Evolutionary conservation across 805 yeast species (phyloP).

Genomic region (Candida nitratophila): DNA sequence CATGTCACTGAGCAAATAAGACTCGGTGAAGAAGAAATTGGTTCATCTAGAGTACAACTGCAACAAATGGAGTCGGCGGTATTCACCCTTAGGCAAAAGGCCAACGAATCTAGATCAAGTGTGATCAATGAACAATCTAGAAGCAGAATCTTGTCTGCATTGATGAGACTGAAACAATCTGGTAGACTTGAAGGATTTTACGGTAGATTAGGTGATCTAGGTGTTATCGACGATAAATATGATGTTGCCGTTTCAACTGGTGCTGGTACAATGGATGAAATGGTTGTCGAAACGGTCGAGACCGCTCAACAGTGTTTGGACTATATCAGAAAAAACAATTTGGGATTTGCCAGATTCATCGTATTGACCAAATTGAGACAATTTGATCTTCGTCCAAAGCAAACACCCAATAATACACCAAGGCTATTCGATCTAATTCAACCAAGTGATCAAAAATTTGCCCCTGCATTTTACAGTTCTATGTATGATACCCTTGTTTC

Average conservation of each 20-base stretch:
- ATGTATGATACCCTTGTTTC: constrained; percentile 87
- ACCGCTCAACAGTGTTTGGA: constrained; percentile 62
- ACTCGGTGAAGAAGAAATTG: constrained; percentile 52
- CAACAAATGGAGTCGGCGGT: constrained; percentile 49
- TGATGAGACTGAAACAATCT: constrained; percentile 61
- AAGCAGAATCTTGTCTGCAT: constrained; percentile 63
- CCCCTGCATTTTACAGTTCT: constrained; percentile 86
- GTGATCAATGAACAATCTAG: constrained; percentile 56
- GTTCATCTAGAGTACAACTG: constrained; percentile 39
- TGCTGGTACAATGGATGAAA: constrained; percentile 81
- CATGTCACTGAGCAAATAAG: constrained; percentile 47
- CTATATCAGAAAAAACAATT: constrained; percentile 67
- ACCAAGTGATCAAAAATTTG: constrained; percentile 59
- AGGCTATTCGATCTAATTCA: constrained; percentile 78
- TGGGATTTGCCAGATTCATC: constrained; percentile 88
- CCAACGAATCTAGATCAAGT: constrained; percentile 59
- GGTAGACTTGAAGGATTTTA: constrained; percentile 83
- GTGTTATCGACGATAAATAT: constrained; percentile 80
- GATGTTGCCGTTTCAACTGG: constrained; percentile 96
- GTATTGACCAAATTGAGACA: constrained; percentile 66
- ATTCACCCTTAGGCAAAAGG: constrained; percentile 48
- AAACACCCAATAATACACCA: constrained; percentile 71
- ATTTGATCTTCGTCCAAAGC: constrained; percentile 49
- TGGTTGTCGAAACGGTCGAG: constrained; percentile 79
- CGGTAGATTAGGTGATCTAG: constrained; percentile 89